Evolutionary conservation across 495 filamentous ascomycete genomes (phyloP), one percentile per base, ranked within the genome.

Genomic region (Parmelia sp.): DNA sequence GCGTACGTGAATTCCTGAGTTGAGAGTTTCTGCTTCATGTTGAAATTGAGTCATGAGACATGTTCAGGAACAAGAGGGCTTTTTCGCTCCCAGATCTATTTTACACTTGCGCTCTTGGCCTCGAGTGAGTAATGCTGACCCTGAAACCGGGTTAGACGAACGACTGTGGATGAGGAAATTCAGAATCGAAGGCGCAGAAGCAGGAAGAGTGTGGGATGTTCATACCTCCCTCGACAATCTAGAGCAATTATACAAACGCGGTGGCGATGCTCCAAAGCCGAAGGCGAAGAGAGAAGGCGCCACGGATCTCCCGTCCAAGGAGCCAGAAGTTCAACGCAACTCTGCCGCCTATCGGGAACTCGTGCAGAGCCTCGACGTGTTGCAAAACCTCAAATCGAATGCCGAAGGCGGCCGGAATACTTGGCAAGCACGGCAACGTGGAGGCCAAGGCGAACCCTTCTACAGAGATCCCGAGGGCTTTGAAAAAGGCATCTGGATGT

Each of bases 381-480:
- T 84, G 62, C 69, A 78, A 57, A 64, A 68, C 37, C 75, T 73
- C 15, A 79, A 79, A 58, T 33, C 64, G 5, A 57, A 51, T 3
- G 44, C 29, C 33, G 40, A 69, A 10, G 71, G 73, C 14, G 78
- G 76, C 19, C 73, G 84, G 8, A 87, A 88, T 70, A 82, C 76
- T 10, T 88, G 85, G 85, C 85, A 87, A 66, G 65, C 67, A 4
- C 72, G 73, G 40, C 84, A 86, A 69, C 77, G 69, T 15, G 85
- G 85, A 27, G 85, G 84, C 0, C 66, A 80, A 57, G 85, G 84
- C 8, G 85, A 88, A 68, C 82, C 82, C 8, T 88, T 79, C 56
- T 84, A 86, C 68, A 75, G 85, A 60, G 76, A 83, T 59, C 67
- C 78, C 0, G 75, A 69, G 14, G 84, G 83, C 3, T 81, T 86